Conservation (phyloP, 805 yeast species). For the Sugiyamaella lignohabitans region DNA sequence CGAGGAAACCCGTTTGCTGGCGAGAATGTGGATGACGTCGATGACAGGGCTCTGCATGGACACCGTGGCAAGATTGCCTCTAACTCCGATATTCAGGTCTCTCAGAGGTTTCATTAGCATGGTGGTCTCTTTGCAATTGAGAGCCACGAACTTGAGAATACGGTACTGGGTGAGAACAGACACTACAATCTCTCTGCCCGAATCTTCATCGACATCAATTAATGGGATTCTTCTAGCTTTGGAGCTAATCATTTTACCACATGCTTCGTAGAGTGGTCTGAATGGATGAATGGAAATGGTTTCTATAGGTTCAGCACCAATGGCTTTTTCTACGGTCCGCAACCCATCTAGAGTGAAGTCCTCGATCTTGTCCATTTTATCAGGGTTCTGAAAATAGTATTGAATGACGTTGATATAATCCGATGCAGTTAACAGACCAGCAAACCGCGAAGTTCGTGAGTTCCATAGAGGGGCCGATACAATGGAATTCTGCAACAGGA, state of each 20-base stretch:
- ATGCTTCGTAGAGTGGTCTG: slow-evolving; percentile 83
- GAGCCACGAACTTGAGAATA: slow-evolving; percentile 87
- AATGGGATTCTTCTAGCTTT: slow-evolving; percentile 90
- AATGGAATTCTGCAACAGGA: slow-evolving; percentile 83
- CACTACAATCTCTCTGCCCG: slow-evolving; percentile 89
- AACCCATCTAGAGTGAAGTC: slow-evolving; percentile 77
- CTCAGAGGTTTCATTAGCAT: slow-evolving; percentile 70
- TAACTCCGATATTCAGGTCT: slow-evolving; percentile 55
- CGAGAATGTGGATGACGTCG: slow-evolving; percentile 79
- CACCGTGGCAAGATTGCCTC: slow-evolving; percentile 58
- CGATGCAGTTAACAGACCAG: slow-evolving; percentile 85
- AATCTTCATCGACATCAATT: slow-evolving; percentile 88
- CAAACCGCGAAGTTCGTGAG: slow-evolving; percentile 79
- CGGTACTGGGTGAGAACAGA: slow-evolving; percentile 94
- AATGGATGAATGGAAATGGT: slow-evolving; percentile 87
- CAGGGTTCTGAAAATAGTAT: slow-evolving; percentile 82
- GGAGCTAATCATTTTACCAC: slow-evolving; percentile 81
- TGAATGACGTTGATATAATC: slow-evolving; percentile 95
- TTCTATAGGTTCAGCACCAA: slow-evolving; percentile 81
- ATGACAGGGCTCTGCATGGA: slow-evolving; percentile 88
- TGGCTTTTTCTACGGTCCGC: slow-evolving; percentile 77
- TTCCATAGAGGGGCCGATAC: slow-evolving; percentile 98
- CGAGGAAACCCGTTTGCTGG: slow-evolving; percentile 77
- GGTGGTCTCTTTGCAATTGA: slow-evolving; percentile 91
- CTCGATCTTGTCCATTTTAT: slow-evolving; percentile 81